Evolutionary conservation across 192 early-diverging fungal genomes (phyloP), one percentile per base, ranked within the genome.

Genomic region (Oehlia diaphana): DNA sequence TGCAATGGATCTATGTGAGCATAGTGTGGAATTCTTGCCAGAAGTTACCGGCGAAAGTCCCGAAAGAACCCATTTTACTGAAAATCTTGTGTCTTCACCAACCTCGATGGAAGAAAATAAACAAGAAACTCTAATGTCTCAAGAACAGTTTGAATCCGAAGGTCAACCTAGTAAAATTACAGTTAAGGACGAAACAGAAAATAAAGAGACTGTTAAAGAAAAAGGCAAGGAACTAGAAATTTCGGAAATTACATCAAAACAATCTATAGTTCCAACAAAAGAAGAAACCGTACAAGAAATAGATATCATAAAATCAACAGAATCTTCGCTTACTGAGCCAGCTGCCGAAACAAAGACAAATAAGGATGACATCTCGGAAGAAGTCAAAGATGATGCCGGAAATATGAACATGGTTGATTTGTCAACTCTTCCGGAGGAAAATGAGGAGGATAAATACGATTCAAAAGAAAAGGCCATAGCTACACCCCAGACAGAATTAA

Each of bases 1-100:
- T 31, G 26, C 49, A 35, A 74, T 74, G 50, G 73, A 74, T 33
- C 21, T 74, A 19, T 47, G 50, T 13, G 73, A 74, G 26, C n/a
- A 13, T n/a, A 50, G 5, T n/a, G 42, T n/a, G 13, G 71, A 73
- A 50, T n/a, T 44, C 6, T 21, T 14, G 7, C 19, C 21, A 14
- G 28, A 33, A 13, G 73, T 31, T 61, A 21, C 9, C 10, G 21
- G 0, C 23, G 16, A 61, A 62, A 74, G 28, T 61, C 16, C 28
- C 8, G 14, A 14, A 26, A 23, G 14, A 21, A 44, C 33, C 8
- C 53, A 58, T n/a, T 62, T 61, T 42, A 4, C 39, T 47, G 35
- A 65, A 31, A 66, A 16, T n/a, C 13, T 10, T 23, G 35, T 61
- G 23, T 21, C 72, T 49, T 74, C 72, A 21, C 42, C 72, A 74